phyloP scores from a whole-genome alignment of 164 flowering plant genomes.

The Saururus chinensis region DNA sequence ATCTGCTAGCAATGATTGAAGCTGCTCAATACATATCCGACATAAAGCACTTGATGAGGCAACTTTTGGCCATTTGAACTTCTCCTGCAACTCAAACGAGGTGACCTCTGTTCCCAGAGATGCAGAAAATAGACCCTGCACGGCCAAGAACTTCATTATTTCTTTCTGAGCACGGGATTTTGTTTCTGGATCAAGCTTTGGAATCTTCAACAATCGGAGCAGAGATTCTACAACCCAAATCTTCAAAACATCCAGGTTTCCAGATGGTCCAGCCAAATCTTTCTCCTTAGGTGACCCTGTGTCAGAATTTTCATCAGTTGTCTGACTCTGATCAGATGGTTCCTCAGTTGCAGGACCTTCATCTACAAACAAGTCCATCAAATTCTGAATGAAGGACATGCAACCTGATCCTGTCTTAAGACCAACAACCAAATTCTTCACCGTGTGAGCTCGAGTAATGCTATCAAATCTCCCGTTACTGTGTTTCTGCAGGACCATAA shows the following conservation, averaged over 20 bases:
- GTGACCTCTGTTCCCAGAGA: slow-evolving; percentile 94
- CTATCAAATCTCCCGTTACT: slow-evolving; percentile 77
- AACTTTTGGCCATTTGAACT: slow-evolving; percentile 81
- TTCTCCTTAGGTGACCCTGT: slow-evolving; percentile 66
- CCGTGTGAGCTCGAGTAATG: slow-evolving; percentile 61
- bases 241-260: slow-evolving; percentile 50
- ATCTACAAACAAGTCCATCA: slow-evolving; percentile 75
- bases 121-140: slow-evolving; percentile 87
- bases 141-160: slow-evolving; percentile 78
- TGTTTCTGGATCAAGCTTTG: slow-evolving; percentile 56
- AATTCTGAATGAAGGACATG: slow-evolving; percentile 55
- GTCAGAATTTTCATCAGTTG: slow-evolving; percentile 91
- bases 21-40: slow-evolving; percentile 79
- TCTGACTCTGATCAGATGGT: slow-evolving; percentile 93
- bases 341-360: slow-evolving; percentile 59
- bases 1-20: slow-evolving; percentile 60
- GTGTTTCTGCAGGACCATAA: slow-evolving; percentile 75
- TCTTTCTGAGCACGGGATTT: slow-evolving; percentile 64
- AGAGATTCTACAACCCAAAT: slow-evolving; percentile 84
- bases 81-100: slow-evolving; percentile 87
- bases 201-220: slow-evolving; percentile 52
- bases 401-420: slow-evolving; percentile 76
- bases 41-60: slow-evolving; percentile 64
- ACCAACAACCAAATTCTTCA: slow-evolving; percentile 53
- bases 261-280: slow-evolving; percentile 33